phyloP scores from a whole-genome alignment of 2,329 filamentous ascomycete genomes.

The Moelleriella libera region DNA sequence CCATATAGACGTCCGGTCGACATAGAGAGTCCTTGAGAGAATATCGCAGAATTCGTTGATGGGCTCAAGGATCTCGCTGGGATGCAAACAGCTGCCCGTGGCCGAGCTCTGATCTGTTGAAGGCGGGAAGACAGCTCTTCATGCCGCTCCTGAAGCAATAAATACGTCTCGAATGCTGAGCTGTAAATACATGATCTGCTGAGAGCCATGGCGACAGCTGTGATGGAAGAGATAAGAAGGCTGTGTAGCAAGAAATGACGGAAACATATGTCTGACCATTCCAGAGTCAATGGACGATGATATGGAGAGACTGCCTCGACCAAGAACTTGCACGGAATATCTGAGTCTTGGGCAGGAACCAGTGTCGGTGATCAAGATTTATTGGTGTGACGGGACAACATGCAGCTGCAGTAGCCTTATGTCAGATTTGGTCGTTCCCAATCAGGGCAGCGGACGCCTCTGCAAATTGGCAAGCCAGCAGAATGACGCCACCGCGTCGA shows the following conservation, averaged over 20 bases:
- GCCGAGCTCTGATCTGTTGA: conserved; percentile 32
- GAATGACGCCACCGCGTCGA: no score
- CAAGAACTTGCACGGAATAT: not conserved
- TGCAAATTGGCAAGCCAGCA: no score
- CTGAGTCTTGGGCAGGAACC: conserved; percentile 2
- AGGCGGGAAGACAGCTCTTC: conserved; percentile 36
- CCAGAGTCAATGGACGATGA: not conserved
- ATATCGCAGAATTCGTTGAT: conserved; percentile 40
- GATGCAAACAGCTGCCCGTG: conserved; percentile 14
- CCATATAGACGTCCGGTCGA: conserved; percentile 13
- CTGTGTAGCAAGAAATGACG: not conserved
- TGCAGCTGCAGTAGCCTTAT: conserved; percentile 4
- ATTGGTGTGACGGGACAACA: conserved; percentile 1
- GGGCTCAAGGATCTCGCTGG: conserved; percentile 35
- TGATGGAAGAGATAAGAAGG: not conserved
- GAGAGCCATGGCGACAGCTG: conserved; percentile 13
- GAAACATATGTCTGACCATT: not conserved
- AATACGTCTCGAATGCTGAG: conserved; percentile 38
- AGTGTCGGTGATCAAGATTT: not conserved
- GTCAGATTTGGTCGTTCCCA: conserved; percentile 2
- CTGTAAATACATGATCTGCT: conserved; percentile 19
- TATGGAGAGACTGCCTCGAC: conserved; percentile 2
- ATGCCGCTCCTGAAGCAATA: conserved; percentile 38
- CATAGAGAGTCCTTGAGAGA: conserved; percentile 28
- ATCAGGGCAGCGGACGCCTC: not conserved